These are phyloP conservation scores for Rhodotorula sp. DNA, from an alignment of 1,284 basidiomycete species.

Conservation along the genomic window DNA sequence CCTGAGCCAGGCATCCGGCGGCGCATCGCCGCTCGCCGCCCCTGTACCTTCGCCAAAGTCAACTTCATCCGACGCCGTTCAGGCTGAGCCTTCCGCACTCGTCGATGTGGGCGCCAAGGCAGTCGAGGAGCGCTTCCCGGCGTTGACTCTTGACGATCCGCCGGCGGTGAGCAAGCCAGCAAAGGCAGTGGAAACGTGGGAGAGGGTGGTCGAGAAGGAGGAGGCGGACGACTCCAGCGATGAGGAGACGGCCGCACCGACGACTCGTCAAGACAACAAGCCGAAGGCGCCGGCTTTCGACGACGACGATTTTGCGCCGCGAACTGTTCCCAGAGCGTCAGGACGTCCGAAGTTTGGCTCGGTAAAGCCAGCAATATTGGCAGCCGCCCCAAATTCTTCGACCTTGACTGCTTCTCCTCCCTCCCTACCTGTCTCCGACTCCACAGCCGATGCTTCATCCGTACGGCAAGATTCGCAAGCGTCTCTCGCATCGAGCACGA, in stretches of 20 bases:
- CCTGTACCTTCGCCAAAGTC: not conserved
- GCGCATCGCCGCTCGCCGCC: not conserved
- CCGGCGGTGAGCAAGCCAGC: not conserved
- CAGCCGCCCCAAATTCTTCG: not conserved
- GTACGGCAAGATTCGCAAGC: not conserved
- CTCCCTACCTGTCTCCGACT: not conserved
- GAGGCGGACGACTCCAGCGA: conserved; percentile 36
- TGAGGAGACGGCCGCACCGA: conserved; percentile 28
- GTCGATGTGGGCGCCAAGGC: not conserved
- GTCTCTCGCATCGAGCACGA: conserved; percentile 6
- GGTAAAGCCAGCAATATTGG: too few species aligned
- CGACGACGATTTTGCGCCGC: conserved; percentile 20
- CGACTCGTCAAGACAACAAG: not conserved
- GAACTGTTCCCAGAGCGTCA: not conserved
- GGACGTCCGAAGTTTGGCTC: conserved; percentile 4
- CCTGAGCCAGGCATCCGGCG: not conserved
- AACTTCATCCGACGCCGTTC: not conserved
- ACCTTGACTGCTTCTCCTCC: not conserved
- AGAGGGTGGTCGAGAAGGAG: conserved; percentile 34
- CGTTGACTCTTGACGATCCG: conserved; percentile 9
- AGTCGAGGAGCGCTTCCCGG: conserved; percentile 21
- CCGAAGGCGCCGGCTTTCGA: not conserved
- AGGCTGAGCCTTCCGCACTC: not conserved
- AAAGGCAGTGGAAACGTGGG: conserved; percentile 8
- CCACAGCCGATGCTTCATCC: not conserved